Percentiles rank a stretch among this genome's conserved stretches.
Evolutionary conservation across 108 stramenopile genomes (phyloP).

Genomic region (Skeletonema potamos): DNA sequence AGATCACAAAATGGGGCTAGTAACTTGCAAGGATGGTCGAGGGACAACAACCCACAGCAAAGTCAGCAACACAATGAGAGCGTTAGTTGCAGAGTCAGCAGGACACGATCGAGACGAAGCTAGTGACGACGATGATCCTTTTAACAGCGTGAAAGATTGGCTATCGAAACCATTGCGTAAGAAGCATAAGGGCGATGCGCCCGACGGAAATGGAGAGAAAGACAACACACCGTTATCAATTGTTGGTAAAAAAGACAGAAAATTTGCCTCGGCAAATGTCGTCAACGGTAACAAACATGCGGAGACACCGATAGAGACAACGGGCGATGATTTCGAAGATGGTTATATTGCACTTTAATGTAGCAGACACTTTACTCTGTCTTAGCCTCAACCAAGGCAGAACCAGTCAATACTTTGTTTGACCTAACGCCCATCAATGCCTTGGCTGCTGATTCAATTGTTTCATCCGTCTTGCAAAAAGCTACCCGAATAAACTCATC

Average conservation of each 20-base stretch:
- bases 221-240: not conserved
- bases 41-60: slow-evolving; percentile 4
- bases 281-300: not conserved
- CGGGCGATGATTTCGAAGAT: slow-evolving; percentile 45
- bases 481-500: slow-evolving; percentile 93
- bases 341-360: slow-evolving; percentile 54
- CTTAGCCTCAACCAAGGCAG: not conserved
- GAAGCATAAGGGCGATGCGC: not conserved
- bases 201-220: not conserved
- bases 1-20: slow-evolving; percentile 18
- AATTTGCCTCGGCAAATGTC: not conserved
- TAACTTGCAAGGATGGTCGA: not conserved
- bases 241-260: not conserved
- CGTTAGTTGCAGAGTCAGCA: slow-evolving; percentile 3
- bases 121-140: not conserved
- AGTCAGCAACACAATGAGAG: not conserved
- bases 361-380: not conserved
- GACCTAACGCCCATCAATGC: slow-evolving; percentile 47
- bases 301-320: not conserved
- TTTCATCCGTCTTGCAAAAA: slow-evolving; percentile 96
- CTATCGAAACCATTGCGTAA: slow-evolving; percentile 24
- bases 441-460: slow-evolving; percentile 80
- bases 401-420: not conserved
- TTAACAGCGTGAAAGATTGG: slow-evolving; percentile 28
- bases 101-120: not conserved